A percentile compares a stretch with the other conserved stretches of the same genome.
Conservation (phyloP, 331 rosid species). For the Erythrophleum ivorense region DNA sequence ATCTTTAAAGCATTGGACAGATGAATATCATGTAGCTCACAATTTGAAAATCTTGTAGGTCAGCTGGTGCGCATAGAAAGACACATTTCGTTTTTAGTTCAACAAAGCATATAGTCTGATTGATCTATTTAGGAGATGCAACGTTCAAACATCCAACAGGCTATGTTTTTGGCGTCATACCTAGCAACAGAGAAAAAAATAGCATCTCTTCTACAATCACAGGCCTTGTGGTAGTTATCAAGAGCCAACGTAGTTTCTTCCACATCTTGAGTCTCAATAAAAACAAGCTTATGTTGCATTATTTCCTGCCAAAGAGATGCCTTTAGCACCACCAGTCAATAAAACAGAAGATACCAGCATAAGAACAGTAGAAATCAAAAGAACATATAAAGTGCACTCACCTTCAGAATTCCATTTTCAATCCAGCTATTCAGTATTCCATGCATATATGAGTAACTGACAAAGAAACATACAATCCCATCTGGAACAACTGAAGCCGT, state of each 20-base stretch:
- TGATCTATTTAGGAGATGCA: conserved; percentile 1
- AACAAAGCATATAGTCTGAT: not conserved
- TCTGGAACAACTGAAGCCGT: conserved; percentile 98
- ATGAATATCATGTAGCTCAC: not conserved
- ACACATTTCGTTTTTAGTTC: not conserved
- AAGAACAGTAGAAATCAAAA: conserved; percentile 17
- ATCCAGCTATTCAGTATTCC: conserved; percentile 95
- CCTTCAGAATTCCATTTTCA: conserved; percentile 91
- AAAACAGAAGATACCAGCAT: conserved; percentile 19
- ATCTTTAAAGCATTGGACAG: not conserved
- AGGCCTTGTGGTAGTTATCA: conserved; percentile 93
- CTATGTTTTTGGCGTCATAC: conserved; percentile 42
- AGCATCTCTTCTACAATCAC: conserved; percentile 99
- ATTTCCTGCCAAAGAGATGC: conserved; percentile 69
- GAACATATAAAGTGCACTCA: conserved; percentile 39
- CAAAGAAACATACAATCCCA: conserved; percentile 92
- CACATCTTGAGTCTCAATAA: conserved; percentile 95
- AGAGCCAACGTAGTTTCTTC: conserved; percentile 98
- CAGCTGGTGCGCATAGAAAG: conserved; percentile 15
- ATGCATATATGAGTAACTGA: conserved; percentile 97
- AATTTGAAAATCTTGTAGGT: not conserved
- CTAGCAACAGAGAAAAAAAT: conserved; percentile 96
- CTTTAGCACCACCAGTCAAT: conserved; percentile 34
- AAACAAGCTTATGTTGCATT: conserved; percentile 96
- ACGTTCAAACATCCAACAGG: not conserved